A percentile compares a stretch with the other conserved stretches of the same genome.
phyloP scores from a whole-genome alignment of 108 stramenopile species.

The Poteriospumella lacustris region DNA sequence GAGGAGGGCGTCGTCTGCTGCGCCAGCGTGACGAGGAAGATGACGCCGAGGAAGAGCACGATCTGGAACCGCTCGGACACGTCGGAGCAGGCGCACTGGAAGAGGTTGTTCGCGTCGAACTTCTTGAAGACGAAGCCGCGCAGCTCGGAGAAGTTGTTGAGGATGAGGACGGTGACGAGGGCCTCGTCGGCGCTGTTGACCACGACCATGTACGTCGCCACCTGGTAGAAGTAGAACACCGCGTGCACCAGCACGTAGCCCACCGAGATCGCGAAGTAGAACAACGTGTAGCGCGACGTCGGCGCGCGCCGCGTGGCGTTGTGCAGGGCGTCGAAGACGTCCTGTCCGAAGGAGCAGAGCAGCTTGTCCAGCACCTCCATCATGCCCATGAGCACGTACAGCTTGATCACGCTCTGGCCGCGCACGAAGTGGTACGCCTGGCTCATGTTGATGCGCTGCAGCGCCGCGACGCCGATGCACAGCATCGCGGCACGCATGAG shows the following conservation, averaged over 20 bases:
- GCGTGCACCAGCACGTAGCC: conserved; percentile 85
- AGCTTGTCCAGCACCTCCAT: conserved; percentile 93
- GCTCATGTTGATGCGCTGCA: conserved; percentile 74
- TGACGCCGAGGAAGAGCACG: conserved; percentile 49
- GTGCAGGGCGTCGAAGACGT: conserved; percentile 86
- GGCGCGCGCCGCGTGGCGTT: conserved; percentile 59
- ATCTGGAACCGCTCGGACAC: conserved; percentile 59
- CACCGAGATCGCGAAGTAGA: conserved; percentile 73
- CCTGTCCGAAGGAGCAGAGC: conserved; percentile 86
- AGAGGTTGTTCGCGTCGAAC: conserved; percentile 87
- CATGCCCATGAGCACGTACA: conserved; percentile 92
- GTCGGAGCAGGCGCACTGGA: conserved; percentile 80
- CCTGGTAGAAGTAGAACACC: conserved; percentile 61
- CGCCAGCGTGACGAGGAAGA: conserved; percentile 37
- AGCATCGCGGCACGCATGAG: conserved; percentile 71
- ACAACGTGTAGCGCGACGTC: conserved; percentile 37
- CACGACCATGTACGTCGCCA: conserved; percentile 54
- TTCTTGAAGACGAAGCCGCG: conserved; percentile 96
- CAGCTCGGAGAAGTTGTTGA: conserved; percentile 97
- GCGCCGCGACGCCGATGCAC: conserved; percentile 58
- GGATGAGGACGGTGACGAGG: conserved; percentile 78
- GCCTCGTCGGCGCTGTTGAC: conserved; percentile 53
- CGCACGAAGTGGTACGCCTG: conserved; percentile 95
- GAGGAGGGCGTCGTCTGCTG: too few relatives aligned
- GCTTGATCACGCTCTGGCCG: conserved; percentile 91